These are phyloP conservation scores for Prunus padus DNA, from an alignment of 306 rosid species.

Conservation along the genomic window DNA sequence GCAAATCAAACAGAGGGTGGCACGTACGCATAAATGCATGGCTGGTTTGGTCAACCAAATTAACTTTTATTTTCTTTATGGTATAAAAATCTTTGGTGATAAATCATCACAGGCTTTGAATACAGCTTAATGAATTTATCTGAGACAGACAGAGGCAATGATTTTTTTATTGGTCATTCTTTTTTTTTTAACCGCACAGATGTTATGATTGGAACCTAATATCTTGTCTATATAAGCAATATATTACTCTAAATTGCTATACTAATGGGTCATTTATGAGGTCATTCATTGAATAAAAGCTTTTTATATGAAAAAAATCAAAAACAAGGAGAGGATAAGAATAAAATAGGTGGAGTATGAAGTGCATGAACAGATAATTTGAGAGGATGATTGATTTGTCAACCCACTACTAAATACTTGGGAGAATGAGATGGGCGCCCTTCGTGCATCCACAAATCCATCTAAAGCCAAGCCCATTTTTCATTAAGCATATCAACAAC, in stretches of 20 bases:
- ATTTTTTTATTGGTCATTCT: no score
- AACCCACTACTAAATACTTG: conserved; percentile 15
- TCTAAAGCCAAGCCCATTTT: not conserved
- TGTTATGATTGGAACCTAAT: no score
- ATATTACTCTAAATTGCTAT: no score
- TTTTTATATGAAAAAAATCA: not conserved
- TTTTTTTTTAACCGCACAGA: no score
- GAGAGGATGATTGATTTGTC: conserved; percentile 5
- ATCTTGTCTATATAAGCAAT: no score
- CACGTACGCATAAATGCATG: not conserved
- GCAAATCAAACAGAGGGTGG: not conserved
- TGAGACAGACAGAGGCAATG: not conserved
- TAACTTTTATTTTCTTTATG: not conserved
- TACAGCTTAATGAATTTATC: not conserved
- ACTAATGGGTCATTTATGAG: no score
- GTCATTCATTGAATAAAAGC: not conserved
- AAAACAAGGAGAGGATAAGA: conserved; percentile 17
- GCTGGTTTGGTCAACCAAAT: not conserved
- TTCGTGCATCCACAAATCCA: not conserved
- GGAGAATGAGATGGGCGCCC: not conserved
- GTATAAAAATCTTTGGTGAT: not conserved
- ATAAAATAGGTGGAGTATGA: conserved; percentile 19
- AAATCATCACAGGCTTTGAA: not conserved
- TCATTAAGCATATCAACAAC: not conserved
- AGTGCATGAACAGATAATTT: not conserved